Evolutionary conservation across 1,284 basidiomycete genomes (phyloP).

Genomic region (Salmacisia buchloeana): DNA sequence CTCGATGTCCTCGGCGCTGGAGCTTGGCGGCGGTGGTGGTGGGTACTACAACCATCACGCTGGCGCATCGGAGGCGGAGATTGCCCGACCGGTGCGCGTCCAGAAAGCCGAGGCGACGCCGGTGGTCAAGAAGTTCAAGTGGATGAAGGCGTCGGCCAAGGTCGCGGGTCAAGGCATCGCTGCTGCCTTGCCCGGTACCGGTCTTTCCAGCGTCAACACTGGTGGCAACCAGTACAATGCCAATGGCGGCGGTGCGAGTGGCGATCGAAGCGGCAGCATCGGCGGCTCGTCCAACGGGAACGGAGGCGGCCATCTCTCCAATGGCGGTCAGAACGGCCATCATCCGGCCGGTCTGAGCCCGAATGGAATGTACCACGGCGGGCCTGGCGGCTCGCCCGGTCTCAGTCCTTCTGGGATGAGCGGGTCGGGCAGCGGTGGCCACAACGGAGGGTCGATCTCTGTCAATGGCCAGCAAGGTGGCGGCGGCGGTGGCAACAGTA

Average conservation of each 20-base stretch:
- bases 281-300: background rate
- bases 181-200: background rate
- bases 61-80: background rate
- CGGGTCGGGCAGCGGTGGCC: too few species aligned
- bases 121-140: conserved; percentile 55
- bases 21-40: background rate
- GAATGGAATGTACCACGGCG: conserved; percentile 13
- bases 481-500: background rate
- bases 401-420: too few species aligned
- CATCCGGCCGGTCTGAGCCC: conserved; percentile 11
- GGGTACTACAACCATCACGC: background rate
- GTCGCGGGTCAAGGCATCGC: conserved; percentile 7
- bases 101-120: conserved; percentile 1
- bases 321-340: background rate
- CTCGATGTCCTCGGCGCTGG: background rate
- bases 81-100: background rate
- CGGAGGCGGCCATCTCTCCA: background rate
- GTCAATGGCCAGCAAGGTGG: background rate
- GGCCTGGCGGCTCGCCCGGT: too few species aligned
- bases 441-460: too few species aligned
- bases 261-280: background rate
- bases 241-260: background rate
- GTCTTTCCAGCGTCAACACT: background rate
- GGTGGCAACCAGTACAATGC: background rate
- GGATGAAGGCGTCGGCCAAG: conserved; percentile 53